Evolutionary conservation across 2,329 filamentous ascomycete genomes (phyloP).

Genomic region (Dactylellina cionopaga): DNA sequence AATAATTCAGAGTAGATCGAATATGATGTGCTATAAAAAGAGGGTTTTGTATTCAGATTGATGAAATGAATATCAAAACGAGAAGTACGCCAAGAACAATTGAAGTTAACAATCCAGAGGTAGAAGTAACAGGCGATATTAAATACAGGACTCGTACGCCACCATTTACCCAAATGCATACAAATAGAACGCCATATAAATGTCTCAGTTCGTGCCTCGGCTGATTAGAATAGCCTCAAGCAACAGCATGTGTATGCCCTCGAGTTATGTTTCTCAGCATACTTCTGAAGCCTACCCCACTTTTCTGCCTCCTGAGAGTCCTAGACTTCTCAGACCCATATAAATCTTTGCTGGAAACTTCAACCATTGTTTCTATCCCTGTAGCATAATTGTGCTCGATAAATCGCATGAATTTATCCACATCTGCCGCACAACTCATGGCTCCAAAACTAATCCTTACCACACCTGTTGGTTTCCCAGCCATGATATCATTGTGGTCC

Average conservation of each 20-base stretch:
- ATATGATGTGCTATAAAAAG: too few relatives aligned
- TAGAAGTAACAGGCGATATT: too few relatives aligned
- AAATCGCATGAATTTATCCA: slow-evolving; percentile 66
- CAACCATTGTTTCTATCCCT: background rate
- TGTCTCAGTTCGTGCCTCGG: too few relatives aligned
- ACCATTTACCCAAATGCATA: background rate
- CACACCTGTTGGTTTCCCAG: slow-evolving; percentile 69
- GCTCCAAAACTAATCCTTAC: slow-evolving; percentile 71
- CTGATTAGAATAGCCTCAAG: background rate
- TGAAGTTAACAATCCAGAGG: too few relatives aligned
- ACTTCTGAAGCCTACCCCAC: background rate
- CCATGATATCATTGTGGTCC: slow-evolving; percentile 66
- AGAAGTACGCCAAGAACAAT: too few relatives aligned
- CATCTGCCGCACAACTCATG: slow-evolving; percentile 69
- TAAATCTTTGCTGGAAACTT: background rate
- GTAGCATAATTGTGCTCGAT: slow-evolving; percentile 60
- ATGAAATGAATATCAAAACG: too few relatives aligned
- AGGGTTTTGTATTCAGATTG: too few relatives aligned
- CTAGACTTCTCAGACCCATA: background rate
- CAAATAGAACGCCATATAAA: background rate
- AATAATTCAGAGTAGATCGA: too few relatives aligned
- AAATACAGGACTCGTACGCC: background rate
- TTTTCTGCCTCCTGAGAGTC: slow-evolving; percentile 11
- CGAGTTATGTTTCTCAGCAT: slow-evolving; percentile 21
- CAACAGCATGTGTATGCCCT: background rate